Base-by-base conservation (phyloP, 1,284 basidiomycete genomes). In the Ganoderma lingzhi region DNA sequence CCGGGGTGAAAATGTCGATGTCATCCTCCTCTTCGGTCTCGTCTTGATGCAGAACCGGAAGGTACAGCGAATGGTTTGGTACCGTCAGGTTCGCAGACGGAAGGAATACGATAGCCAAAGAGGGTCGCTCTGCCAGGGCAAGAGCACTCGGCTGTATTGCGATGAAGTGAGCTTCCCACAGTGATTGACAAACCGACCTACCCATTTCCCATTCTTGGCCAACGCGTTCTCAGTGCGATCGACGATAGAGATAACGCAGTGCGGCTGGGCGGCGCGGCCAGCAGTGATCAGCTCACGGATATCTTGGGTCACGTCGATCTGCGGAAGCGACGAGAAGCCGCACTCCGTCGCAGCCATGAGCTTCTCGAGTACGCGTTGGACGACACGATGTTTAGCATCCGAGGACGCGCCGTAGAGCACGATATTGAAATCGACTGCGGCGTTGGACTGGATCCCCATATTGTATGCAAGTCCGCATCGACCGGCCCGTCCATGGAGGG, bases 71-170 rank as follows among this genome's bases (percentile, higher is more conserved):
- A 76, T 91, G 90, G 65, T 84, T 82, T 35, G 84, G 82, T 19
- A 91, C 77, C 63, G 73, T 74, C 23, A 81, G 75, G 58, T 85
- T 77, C 58, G 79, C 75, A 67, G 83, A 84, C 60, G 91, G 92
- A 59, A 92, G 79, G 78, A 87, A 91, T 62, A 93, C 80, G 70
- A 93, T 81, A 41, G 89, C 92, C 72, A 93, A 81, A 51, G 90
- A 90, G 63, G 86, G 88, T 72, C 83, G 79, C 61, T 81, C 80
- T 70, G 80, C 67, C 62, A 68, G 59, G 69, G 77, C 77, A 74
- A 81, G 79, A 75, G 81, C 75, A 74, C 77, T 80, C 79, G 82
- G 81, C 87, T 88, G 79, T 66, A 76, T 69, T 71, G 71, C 79
- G 81, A 74, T 87, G 82, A 82, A 82, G 81, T 86, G 75, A 83